Evolutionary conservation across 192 early-diverging fungal genomes (phyloP), one percentile per base, ranked within the genome.

Genomic region (Linderina pennispora): DNA sequence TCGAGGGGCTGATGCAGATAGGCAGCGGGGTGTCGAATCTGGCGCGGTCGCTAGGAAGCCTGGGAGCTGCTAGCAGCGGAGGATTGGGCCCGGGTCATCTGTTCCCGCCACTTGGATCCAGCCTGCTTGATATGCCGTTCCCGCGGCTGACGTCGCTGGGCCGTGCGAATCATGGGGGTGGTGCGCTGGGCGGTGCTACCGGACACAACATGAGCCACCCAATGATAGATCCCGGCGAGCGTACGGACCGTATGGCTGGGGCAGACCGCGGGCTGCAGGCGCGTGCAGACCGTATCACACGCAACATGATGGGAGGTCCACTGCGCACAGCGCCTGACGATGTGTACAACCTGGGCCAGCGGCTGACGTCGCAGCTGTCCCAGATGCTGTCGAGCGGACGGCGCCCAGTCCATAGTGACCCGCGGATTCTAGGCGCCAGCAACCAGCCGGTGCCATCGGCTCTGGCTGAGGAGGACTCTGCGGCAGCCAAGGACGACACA

Each of bases 221-320:
- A 35, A 37, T 72, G 26, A 24, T 72, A 0, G 62, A 58, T n/a
- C 50, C 42, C 8, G 31, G 45, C 17, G 55, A 44, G 13, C 36
- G 50, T 23, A 9, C 26, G 1, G 62, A 60, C 13, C 43, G 61
- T 16, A 37, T n/a, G 28, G 63, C 53, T n/a, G n/a, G n/a, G n/a
- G n/a, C n/a, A 9, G 42, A 42, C 19, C 49, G 24, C 15, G 38
- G 40, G 40, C 44, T 64, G 35, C 61, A 72, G 37, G 53, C 68
- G 1, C 68, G 68, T 1, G 62, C 56, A 0, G 68, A 72, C 23
- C 68, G 68, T n/a, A 36, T 72, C 23, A 36, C 56, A 0, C 68
- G 61, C 43, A 50, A 44, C 44, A 16, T 55, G 33, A 23, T 63
- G 16, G 44, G 48, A 14, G 53, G 62, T 9, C 56, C 62, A 4